Conservation (phyloP, 1,284 basidiomycete species). For the Polyporus tsugae region DNA sequence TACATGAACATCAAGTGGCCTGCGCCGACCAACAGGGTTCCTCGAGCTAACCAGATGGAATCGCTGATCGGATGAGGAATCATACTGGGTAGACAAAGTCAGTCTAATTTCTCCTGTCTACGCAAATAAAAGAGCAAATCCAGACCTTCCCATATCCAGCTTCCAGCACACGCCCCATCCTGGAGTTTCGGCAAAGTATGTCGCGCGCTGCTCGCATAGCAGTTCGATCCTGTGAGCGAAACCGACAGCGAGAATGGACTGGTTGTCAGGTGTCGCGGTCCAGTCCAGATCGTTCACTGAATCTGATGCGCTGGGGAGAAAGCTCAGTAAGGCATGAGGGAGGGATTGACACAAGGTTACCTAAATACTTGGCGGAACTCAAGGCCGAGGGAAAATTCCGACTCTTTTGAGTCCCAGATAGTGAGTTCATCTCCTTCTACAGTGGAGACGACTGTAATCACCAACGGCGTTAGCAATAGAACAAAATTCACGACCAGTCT, state of each 20-base stretch:
- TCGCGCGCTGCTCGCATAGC: constrained; percentile 89
- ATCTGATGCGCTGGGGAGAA: constrained; percentile 51
- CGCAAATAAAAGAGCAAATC: not conserved
- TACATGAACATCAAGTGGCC: constrained; percentile 84
- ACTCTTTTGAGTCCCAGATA: constrained; percentile 94
- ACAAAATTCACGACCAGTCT: not conserved
- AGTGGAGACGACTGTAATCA: constrained; percentile 58
- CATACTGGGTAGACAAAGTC: constrained; percentile 52
- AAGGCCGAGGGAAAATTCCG: constrained; percentile 91
- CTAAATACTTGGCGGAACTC: constrained; percentile 73
- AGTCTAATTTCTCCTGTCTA: not conserved
- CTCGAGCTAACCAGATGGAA: constrained; percentile 88
- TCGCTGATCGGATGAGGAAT: constrained; percentile 83
- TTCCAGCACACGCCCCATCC: constrained; percentile 82
- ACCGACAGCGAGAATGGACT: constrained; percentile 90
- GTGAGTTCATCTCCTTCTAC: constrained; percentile 79
- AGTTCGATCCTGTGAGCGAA: constrained; percentile 81
- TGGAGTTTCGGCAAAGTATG: constrained; percentile 84
- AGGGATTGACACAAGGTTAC: constrained; percentile 48
- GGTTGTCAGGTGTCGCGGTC: constrained; percentile 89
- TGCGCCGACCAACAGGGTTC: constrained; percentile 78
- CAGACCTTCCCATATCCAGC: constrained; percentile 73
- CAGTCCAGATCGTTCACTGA: constrained; percentile 86
- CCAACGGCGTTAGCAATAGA: constrained; percentile 8
- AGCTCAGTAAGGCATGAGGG: not conserved